A percentile compares a stretch with the other conserved stretches of the same genome.
These are phyloP conservation scores for Globisporangium ultimum DNA, from an alignment of 352 stramenopile genomes.

Conservation along the genomic window DNA sequence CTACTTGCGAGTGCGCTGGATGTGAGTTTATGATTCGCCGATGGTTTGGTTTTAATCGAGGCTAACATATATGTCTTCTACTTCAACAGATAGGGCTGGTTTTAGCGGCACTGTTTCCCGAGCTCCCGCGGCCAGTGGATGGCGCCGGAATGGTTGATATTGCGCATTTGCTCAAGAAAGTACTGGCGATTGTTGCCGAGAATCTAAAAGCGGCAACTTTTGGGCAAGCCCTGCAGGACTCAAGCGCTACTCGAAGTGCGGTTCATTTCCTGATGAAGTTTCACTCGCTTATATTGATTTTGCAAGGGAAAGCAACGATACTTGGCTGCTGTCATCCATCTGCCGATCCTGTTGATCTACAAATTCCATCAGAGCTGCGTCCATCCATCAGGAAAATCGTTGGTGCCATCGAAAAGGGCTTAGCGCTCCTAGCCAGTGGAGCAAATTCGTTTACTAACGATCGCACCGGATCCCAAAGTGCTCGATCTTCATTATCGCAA, in stretches of 20 bases:
- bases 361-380: slow-evolving; percentile 53
- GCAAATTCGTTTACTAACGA: neutral
- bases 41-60: slow-evolving; percentile 17
- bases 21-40: slow-evolving; percentile 20
- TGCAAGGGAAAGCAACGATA: slow-evolving; percentile 45
- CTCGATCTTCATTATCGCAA: neutral
- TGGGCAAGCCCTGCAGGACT: slow-evolving; percentile 4
- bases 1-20: slow-evolving; percentile 34
- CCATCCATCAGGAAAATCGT: slow-evolving; percentile 51
- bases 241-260: slow-evolving; percentile 23
- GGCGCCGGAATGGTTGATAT: slow-evolving; percentile 7
- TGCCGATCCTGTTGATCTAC: slow-evolving; percentile 56
- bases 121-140: slow-evolving; percentile 13
- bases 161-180: slow-evolving; percentile 31
- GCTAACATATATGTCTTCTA: slow-evolving; percentile 4
- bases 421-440: slow-evolving; percentile 23
- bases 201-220: slow-evolving; percentile 15
- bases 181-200: slow-evolving; percentile 45
- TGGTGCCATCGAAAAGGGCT: slow-evolving; percentile 29
- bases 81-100: slow-evolving; percentile 34
- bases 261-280: slow-evolving; percentile 41
- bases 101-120: slow-evolving; percentile 34
- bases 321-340: slow-evolving; percentile 41
- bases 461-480: neutral
- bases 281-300: slow-evolving; percentile 61